These are phyloP conservation scores for Achaetomiella virescens DNA, from an alignment of 495 filamentous ascomycete species.

Conservation along the genomic window DNA sequence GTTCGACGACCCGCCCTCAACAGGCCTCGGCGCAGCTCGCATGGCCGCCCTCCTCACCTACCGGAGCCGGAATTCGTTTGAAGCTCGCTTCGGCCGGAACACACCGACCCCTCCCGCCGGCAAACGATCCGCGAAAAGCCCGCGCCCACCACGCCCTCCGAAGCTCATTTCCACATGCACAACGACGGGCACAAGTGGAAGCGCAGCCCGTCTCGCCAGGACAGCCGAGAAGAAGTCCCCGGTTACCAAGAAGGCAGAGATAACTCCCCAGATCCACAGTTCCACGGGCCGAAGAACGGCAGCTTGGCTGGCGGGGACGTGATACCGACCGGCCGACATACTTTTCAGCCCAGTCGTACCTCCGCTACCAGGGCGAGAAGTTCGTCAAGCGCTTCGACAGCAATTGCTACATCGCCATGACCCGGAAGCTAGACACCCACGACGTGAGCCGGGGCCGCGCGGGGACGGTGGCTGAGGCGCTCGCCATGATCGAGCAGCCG, in stretches of 20 bases:
- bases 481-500: conserved; percentile 80
- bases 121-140: conserved; percentile 70
- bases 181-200: conserved; percentile 81
- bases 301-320: conserved; percentile 35
- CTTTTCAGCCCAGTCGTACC: conserved; percentile 95
- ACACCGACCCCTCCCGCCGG: conserved; percentile 72
- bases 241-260: background rate
- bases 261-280: conserved; percentile 61
- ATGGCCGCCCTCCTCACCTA: conserved; percentile 97
- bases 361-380: conserved; percentile 95
- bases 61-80: conserved; percentile 92
- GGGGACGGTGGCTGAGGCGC: conserved; percentile 59
- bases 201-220: conserved; percentile 24
- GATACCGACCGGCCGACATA: conserved; percentile 64
- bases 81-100: conserved; percentile 89
- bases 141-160: conserved; percentile 57
- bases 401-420: conserved; percentile 98
- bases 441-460: conserved; percentile 75
- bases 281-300: conserved; percentile 53
- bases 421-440: conserved; percentile 97
- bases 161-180: conserved; percentile 89
- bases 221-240: conserved; percentile 18
- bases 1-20: conserved; percentile 72
- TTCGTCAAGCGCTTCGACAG: conserved; percentile 96
- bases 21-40: conserved; percentile 87